A percentile compares a stretch with the other conserved stretches of the same genome.
Evolutionary conservation across 1,284 basidiomycete genomes (phyloP).

Genomic region (Grifola frondosa): DNA sequence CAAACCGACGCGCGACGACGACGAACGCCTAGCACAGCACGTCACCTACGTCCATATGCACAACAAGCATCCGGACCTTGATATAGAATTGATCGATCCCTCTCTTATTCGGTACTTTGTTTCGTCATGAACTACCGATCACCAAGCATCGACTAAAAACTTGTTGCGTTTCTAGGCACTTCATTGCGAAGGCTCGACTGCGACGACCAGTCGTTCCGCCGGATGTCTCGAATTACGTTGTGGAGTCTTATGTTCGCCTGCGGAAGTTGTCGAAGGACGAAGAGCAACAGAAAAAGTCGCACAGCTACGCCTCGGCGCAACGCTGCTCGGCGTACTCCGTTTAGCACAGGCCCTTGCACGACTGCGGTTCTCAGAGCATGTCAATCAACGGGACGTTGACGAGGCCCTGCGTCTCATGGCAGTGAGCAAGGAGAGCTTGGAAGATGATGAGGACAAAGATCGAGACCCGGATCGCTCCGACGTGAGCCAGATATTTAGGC

Average conservation of each 20-base stretch:
- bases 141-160: neutral
- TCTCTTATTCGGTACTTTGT: slow-evolving; percentile 76
- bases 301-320: slow-evolving; percentile 97
- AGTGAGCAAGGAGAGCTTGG: slow-evolving; percentile 88
- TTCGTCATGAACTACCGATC: neutral
- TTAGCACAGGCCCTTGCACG: slow-evolving; percentile 94
- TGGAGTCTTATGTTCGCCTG: slow-evolving; percentile 93
- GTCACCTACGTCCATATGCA: slow-evolving; percentile 99
- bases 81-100: slow-evolving; percentile 84
- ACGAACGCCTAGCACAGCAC: slow-evolving; percentile 95
- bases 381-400: slow-evolving; percentile 89
- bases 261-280: slow-evolving; percentile 93
- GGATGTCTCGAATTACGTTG: slow-evolving; percentile 89
- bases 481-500: slow-evolving; percentile 81
- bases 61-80: slow-evolving; percentile 83
- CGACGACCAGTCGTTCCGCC: slow-evolving; percentile 86
- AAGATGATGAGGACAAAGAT: slow-evolving; percentile 71
- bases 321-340: slow-evolving; percentile 91
- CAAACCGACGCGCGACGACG: slow-evolving; percentile 91
- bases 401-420: slow-evolving; percentile 97
- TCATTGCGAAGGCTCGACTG: slow-evolving; percentile 92
- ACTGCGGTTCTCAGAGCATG: slow-evolving; percentile 79
- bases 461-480: slow-evolving; percentile 73
- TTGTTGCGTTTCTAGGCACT: slow-evolving; percentile 74
- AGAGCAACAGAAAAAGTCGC: slow-evolving; percentile 84